phyloP scores from a whole-genome alignment of 1,139 yeast species.

The Saccharomycopsis hybrid region DNA sequence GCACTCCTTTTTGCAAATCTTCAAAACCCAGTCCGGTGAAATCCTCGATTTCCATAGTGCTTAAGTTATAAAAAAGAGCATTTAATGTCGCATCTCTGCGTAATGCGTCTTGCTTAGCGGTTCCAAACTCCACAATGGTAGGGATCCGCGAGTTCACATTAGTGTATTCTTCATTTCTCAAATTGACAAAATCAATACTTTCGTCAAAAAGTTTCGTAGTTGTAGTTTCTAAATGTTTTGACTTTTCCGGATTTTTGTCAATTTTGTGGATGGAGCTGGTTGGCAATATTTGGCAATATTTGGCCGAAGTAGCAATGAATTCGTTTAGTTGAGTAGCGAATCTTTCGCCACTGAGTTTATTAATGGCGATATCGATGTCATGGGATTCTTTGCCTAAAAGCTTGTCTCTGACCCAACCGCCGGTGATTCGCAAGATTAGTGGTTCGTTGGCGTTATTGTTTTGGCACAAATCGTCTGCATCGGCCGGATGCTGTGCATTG shows the following conservation, averaged over 20 bases:
- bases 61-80: conserved; percentile 81
- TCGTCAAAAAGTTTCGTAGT: conserved; percentile 77
- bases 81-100: conserved; percentile 93
- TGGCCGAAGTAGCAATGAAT: conserved; percentile 36
- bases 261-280: conserved; percentile 59
- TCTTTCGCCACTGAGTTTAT: conserved; percentile 74
- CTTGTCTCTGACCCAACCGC: conserved; percentile 99
- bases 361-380: conserved; percentile 89
- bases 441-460: conserved; percentile 22
- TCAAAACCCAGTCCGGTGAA: conserved; percentile 67
- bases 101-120: conserved; percentile 85
- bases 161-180: conserved; percentile 81
- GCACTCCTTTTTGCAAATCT: conserved; percentile 62
- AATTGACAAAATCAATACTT: conserved; percentile 88
- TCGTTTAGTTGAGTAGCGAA: conserved; percentile 65
- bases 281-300: conserved; percentile 22
- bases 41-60: conserved; percentile 68
- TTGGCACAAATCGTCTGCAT: conserved; percentile 8
- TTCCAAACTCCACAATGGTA: conserved; percentile 55
- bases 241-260: conserved; percentile 87
- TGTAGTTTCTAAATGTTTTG: conserved; percentile 94
- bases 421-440: conserved; percentile 73
- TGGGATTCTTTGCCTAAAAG: conserved; percentile 71
- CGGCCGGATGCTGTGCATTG: conserved; percentile 25
- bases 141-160: conserved; percentile 74